These are phyloP conservation scores for Glonium stellatum DNA, from an alignment of 495 filamentous ascomycete species.

Conservation along the genomic window DNA sequence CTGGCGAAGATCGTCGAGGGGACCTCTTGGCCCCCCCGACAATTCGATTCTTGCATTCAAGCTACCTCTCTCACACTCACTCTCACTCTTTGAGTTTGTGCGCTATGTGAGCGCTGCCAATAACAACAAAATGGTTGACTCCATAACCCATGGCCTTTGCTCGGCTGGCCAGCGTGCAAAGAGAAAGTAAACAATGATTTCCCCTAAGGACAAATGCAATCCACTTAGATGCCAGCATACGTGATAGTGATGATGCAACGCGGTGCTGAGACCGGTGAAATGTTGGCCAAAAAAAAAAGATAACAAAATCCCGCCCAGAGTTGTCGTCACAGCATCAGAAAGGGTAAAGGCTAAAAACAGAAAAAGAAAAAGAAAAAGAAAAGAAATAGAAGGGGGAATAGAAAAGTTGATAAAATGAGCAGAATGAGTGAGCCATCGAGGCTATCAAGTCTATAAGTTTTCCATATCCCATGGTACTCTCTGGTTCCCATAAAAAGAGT, in stretches of 20 bases:
- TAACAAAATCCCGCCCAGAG: not conserved
- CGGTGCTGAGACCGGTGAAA: not conserved
- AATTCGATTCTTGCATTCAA: too few relatives aligned
- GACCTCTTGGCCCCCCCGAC: too few relatives aligned
- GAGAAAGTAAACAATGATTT: too few relatives aligned
- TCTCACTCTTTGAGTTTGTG: too few relatives aligned
- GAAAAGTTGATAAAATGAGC: not conserved
- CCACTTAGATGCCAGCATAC: slow-evolving; percentile 2
- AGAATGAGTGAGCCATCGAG: too few relatives aligned
- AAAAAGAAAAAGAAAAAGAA: not conserved
- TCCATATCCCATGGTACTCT: not conserved
- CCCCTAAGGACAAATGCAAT: not conserved
- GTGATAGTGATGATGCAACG: not conserved
- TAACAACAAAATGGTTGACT: too few relatives aligned
- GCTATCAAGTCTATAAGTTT: not conserved
- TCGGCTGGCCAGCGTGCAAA: too few relatives aligned
- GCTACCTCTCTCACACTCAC: too few relatives aligned
- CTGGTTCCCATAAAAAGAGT: not conserved
- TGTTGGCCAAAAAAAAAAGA: not conserved
- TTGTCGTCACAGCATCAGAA: not conserved
- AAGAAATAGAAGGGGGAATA: not conserved
- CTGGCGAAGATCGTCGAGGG: too few relatives aligned
- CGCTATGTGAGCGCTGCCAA: too few relatives aligned
- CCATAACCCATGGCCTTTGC: too few relatives aligned
- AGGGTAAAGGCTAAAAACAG: not conserved